A percentile compares a stretch with the other conserved stretches of the same genome.
These are phyloP conservation scores for Suillus discolor DNA, from an alignment of 768 basidiomycete species.

Conservation along the genomic window DNA sequence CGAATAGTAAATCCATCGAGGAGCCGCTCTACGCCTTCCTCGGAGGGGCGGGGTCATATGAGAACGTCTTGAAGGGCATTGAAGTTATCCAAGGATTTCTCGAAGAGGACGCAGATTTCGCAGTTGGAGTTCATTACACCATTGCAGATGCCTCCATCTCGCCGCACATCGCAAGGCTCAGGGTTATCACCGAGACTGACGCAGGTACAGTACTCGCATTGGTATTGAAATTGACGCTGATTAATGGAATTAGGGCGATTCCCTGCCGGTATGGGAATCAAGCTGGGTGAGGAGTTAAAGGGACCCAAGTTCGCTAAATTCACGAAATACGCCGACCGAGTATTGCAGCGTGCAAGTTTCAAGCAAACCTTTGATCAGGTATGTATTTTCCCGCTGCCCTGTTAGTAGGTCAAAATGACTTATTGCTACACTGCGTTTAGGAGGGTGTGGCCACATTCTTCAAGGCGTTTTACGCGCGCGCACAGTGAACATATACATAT, in stretches of 20 bases:
- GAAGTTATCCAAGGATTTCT: slow-evolving; percentile 51
- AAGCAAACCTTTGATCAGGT: background rate
- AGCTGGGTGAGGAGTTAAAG: slow-evolving; percentile 43
- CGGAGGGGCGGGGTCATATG: slow-evolving; percentile 38
- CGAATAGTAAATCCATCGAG: slow-evolving; percentile 39
- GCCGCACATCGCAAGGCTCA: slow-evolving; percentile 55
- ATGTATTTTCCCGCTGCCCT: background rate
- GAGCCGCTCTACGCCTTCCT: slow-evolving; percentile 22
- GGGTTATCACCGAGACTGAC: slow-evolving; percentile 44
- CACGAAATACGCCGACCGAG: slow-evolving; percentile 47
- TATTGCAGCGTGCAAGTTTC: slow-evolving; percentile 32
- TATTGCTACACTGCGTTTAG: background rate
- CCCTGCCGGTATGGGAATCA: slow-evolving; percentile 47
- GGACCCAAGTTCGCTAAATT: slow-evolving; percentile 48
- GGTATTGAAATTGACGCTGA: background rate
- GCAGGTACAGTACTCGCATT: slow-evolving; percentile 16
- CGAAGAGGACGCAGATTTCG: slow-evolving; percentile 42
- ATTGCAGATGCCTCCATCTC: slow-evolving; percentile 61
- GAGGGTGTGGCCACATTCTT: background rate
- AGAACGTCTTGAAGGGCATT: slow-evolving; percentile 42
- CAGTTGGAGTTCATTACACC: slow-evolving; percentile 46
- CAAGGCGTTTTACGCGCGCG: background rate
- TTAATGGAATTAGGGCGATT: slow-evolving; percentile 47
- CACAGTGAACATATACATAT: background rate
- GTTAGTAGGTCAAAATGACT: background rate